These are phyloP conservation scores for Gossypium thurberi DNA, from an alignment of 345 rosid species.

Conservation along the genomic window DNA sequence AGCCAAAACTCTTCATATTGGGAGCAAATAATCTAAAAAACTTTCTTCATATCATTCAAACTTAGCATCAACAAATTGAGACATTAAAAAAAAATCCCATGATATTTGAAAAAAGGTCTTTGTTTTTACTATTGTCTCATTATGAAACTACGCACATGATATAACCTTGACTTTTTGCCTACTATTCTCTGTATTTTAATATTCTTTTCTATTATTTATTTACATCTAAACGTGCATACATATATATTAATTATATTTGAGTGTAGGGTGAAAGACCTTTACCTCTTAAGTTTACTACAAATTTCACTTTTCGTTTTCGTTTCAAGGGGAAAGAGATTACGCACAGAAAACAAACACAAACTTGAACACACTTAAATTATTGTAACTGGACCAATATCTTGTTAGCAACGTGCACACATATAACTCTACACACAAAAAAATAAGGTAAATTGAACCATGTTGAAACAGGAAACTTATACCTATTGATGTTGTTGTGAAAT, in stretches of 20 bases:
- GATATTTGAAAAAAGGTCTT: slow-evolving; percentile 22
- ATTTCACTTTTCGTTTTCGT: too few relatives aligned
- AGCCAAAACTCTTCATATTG: slow-evolving; percentile 32
- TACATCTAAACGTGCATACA: neutral
- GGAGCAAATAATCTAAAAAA: slow-evolving; percentile 28
- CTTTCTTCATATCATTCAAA: slow-evolving; percentile 7
- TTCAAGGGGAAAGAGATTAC: too few relatives aligned
- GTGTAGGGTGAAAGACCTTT: too few relatives aligned
- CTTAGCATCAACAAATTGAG: slow-evolving; percentile 14
- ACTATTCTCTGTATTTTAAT: neutral
- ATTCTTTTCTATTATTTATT: neutral
- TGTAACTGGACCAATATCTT: too few relatives aligned
- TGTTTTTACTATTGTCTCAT: slow-evolving; percentile 24
- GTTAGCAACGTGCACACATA: too few relatives aligned
- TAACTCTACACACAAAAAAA: too few relatives aligned
- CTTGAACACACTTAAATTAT: too few relatives aligned
- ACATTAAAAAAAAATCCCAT: neutral
- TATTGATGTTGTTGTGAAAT: slow-evolving; percentile 53
- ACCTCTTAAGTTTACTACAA: too few relatives aligned
- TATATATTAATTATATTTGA: too few relatives aligned
- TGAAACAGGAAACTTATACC: slow-evolving; percentile 28
- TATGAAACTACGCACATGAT: slow-evolving; percentile 21
- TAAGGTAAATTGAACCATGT: slow-evolving; percentile 38
- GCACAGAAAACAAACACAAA: too few relatives aligned
- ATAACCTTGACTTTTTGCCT: slow-evolving; percentile 1